Evolutionary conservation across 331 rosid species (phyloP).

Genomic region (Ulmus americana): DNA sequence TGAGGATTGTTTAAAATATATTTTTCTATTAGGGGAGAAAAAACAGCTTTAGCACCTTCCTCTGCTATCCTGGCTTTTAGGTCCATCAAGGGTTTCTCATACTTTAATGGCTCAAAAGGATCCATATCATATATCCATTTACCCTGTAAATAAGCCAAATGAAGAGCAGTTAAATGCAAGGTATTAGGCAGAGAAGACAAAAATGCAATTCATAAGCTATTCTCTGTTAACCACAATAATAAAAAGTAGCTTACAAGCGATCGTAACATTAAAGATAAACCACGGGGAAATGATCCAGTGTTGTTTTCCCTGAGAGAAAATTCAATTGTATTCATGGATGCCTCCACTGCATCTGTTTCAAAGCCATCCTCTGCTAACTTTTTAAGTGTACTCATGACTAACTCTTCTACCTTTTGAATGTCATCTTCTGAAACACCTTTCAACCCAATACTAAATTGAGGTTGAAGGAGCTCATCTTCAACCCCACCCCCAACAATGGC

Average conservation of each 20-base stretch:
- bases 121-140: constrained; percentile 98
- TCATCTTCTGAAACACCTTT: constrained; percentile 74
- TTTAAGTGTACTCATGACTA: constrained; percentile 51
- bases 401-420: constrained; percentile 75
- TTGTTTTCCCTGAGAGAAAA: constrained; percentile 96
- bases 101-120: constrained; percentile 92
- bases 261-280: constrained; percentile 89
- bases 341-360: constrained; percentile 82
- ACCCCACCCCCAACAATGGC: constrained; percentile 96
- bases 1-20: constrained; percentile 79
- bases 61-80: constrained; percentile 75
- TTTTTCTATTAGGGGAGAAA: constrained; percentile 83
- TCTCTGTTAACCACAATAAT: background rate
- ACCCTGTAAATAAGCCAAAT: constrained; percentile 47
- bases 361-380: constrained; percentile 84
- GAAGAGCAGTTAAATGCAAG: background rate
- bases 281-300: constrained; percentile 97
- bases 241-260: constrained; percentile 63
- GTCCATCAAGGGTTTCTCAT: constrained; percentile 79
- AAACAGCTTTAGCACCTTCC: constrained; percentile 82
- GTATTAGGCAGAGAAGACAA: constrained; percentile 10
- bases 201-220: background rate
- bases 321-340: constrained; percentile 98
- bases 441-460: constrained; percentile 88
- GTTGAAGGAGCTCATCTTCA: constrained; percentile 94